These are phyloP conservation scores for Celoporthe dispersa DNA, from an alignment of 2,329 filamentous ascomycete genomes.

Conservation along the genomic window DNA sequence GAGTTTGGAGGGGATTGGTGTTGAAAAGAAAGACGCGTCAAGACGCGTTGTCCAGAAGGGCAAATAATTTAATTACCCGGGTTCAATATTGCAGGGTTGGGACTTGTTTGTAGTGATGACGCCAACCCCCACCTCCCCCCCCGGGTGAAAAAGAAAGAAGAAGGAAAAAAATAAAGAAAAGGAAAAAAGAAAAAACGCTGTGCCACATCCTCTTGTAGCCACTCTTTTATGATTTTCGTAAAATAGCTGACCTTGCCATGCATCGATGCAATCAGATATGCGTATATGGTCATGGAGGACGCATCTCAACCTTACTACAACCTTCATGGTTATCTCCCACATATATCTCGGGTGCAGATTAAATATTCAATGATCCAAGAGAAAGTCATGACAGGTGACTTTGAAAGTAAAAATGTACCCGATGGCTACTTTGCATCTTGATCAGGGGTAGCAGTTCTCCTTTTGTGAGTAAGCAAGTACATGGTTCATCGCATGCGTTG, in stretches of 20 bases:
- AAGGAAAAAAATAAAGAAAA: background rate
- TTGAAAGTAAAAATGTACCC: background rate
- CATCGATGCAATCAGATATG: background rate
- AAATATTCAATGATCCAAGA: background rate
- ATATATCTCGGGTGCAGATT: no score
- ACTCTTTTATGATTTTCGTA: no score
- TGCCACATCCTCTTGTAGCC: background rate
- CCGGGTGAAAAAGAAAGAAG: background rate
- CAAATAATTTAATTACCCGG: background rate
- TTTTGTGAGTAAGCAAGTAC: no score
- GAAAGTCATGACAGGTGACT: background rate
- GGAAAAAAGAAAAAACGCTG: background rate
- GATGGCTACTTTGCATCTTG: background rate
- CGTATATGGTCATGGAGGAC: background rate
- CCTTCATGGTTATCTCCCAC: no score
- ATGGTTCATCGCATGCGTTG: background rate
- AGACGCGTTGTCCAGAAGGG: background rate
- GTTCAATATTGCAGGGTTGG: background rate
- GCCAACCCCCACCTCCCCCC: background rate
- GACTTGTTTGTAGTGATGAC: background rate
- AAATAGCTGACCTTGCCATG: background rate
- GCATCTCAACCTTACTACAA: background rate
- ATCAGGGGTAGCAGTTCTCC: background rate
- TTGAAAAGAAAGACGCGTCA: constrained; percentile 7
- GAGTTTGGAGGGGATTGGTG: background rate